Percentiles rank a stretch among this genome's conserved stretches.
Conservation (phyloP, 257 asterid genomes). For the Dorcoceras hygrometricum region DNA sequence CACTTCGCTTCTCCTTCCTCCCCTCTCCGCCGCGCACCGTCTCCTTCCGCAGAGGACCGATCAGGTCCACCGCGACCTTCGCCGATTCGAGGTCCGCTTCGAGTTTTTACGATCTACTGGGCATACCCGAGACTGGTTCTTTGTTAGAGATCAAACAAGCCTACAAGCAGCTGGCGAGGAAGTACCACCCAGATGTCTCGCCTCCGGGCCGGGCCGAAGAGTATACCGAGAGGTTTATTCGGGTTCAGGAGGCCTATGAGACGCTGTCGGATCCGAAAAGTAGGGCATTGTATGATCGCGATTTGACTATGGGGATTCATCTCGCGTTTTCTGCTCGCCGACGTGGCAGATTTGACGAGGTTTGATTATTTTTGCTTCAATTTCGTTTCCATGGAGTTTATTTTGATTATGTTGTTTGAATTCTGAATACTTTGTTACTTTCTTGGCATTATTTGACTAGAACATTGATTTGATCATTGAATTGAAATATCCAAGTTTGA, state of each 20-base stretch:
- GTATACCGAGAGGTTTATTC: conserved; percentile 62
- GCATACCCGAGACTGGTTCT: conserved; percentile 61
- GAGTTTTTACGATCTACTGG: conserved; percentile 70
- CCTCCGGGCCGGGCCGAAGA: conserved; percentile 81
- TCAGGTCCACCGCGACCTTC: conserved; percentile 30
- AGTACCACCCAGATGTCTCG: conserved; percentile 93
- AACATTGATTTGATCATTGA: background rate
- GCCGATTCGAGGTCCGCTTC: conserved; percentile 12
- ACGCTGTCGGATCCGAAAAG: conserved; percentile 72
- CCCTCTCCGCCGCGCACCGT: conserved; percentile 23
- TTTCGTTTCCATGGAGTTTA: background rate
- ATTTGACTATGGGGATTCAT: conserved; percentile 49
- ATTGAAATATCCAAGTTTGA: background rate
- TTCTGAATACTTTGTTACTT: background rate
- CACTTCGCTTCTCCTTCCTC: conserved; percentile 28
- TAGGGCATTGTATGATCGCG: conserved; percentile 58
- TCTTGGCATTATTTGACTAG: no score
- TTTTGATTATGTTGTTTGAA: background rate
- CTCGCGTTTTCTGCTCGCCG: conserved; percentile 48
- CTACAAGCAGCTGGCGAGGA: conserved; percentile 76
- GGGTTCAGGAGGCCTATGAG: conserved; percentile 84
- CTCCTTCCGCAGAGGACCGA: conserved; percentile 31
- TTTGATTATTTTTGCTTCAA: conserved; percentile 5
- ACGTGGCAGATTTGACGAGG: conserved; percentile 47
- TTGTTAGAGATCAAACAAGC: conserved; percentile 70